Evolutionary conservation across 371 early-diverging fungal genomes (phyloP).

Genomic region (Rhizomucor pusillus): DNA sequence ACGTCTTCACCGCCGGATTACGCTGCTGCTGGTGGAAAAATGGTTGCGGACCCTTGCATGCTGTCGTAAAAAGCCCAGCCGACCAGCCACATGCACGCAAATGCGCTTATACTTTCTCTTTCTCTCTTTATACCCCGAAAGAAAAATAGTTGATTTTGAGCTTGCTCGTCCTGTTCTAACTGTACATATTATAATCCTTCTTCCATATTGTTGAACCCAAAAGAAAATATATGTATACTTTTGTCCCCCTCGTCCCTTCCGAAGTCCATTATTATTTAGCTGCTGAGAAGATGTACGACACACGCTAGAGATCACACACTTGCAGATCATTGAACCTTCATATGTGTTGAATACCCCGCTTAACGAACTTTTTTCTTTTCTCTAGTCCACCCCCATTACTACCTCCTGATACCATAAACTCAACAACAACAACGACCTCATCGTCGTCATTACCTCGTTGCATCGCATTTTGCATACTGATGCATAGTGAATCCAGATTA

Average conservation of each 20-base stretch:
- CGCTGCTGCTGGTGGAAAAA: neutral
- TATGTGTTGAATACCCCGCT: too few relatives aligned
- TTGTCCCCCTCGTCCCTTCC: neutral
- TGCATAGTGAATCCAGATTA: too few relatives aligned
- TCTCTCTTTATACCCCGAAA: neutral
- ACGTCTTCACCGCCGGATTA: neutral
- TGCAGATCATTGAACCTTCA: slow-evolving; percentile 6
- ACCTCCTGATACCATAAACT: too few relatives aligned
- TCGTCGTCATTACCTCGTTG: too few relatives aligned
- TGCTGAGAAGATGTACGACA: slow-evolving; percentile 3
- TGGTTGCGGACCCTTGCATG: neutral
- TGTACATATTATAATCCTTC: slow-evolving; percentile 2
- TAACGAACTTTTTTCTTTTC: slow-evolving; percentile 2
- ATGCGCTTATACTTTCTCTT: neutral
- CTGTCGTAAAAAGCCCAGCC: neutral
- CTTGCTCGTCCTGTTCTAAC: slow-evolving; percentile 2
- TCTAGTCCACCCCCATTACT: neutral
- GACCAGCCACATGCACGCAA: neutral
- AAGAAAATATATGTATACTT: neutral
- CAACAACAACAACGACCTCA: too few relatives aligned
- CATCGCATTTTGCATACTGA: too few relatives aligned
- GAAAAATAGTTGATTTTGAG: neutral
- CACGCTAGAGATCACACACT: slow-evolving; percentile 7
- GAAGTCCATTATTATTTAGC: neutral
- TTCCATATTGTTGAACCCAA: neutral